Base-by-base conservation (phyloP, 768 basidiomycete genomes). In the Hydnomerulius pinastri region DNA sequence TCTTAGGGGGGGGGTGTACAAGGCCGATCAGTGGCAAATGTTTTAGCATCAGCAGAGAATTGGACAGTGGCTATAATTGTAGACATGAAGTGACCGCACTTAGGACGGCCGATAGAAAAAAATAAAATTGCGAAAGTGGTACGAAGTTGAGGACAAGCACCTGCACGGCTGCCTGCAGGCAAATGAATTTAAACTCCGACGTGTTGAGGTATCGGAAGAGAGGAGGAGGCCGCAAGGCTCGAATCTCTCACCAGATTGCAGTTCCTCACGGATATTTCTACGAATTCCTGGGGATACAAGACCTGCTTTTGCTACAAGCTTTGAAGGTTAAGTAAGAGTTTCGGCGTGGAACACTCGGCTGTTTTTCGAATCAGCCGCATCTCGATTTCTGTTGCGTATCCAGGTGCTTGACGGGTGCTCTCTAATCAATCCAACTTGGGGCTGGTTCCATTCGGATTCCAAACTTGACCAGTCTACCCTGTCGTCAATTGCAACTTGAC, bases 181-280 rank as follows among this genome's bases (percentile, higher is more conserved):
- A 24, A n/a, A 25, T 18, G 25, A 10, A 51, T 55, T 51, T 13
- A 25, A 55, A 55, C 54, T 55, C 54, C 54, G 54, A 38, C 33
- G 18, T 20, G 18, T 20, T 23, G 36, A 21, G 38, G 20, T 29
- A 46, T 33, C n/a, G 35, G 46, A 42, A 28, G 46, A 21, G 20
- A 45, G 46, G 35, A 24, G 27, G 43, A 47, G 45, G 50, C 33
- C 23, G 35, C 25, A 47, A 44, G 30, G 29, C 48, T 43, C 28
- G 50, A 44, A 35, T 43, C 48, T 53, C 48, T 41, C 47, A 49
- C 48, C 39, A 35, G 51, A 52, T 51, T 29, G 32, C 29, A 50
- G 21, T 17, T 41, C 13, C 28, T 29, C 51, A 21, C 37, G 18
- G 33, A 37, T 50, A 33, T 20, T 50, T 33, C 48, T 29, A 50